Base-by-base conservation (phyloP, 768 basidiomycete species). In the Leccinum longicurvipes region DNA sequence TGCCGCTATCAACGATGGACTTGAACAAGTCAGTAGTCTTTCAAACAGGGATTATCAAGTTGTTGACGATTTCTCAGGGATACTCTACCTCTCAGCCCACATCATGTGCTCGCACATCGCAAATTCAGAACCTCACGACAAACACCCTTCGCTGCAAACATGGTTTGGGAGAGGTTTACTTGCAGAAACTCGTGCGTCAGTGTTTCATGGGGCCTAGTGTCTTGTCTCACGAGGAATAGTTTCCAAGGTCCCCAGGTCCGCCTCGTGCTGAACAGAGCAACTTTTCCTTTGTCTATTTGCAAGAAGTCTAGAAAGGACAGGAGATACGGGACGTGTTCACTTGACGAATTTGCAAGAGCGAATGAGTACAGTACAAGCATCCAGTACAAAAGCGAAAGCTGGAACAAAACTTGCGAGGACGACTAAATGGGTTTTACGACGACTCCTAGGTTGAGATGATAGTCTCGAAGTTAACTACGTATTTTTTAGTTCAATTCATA, bases 151-250 rank as follows among this genome's bases (percentile, higher is more conserved):
- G 76, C 66, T 14, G 76, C 76, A 42, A 72, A 64, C 53, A 76
- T 78, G 75, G 59, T 74, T 25, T 78, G 75, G 76, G 76, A 77
- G 61, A 70, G 62, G 58, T 76, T 77, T 63, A 60, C 64, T 4
- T 78, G 76, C 67, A 56, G 60, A 47, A 63, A 65, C 12, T 74
- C 73, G 71, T 72, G 48, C 47, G 67, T 63, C 3, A 28, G 23
- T 17, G 14, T 4, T 25, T 12, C 25, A 46, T 52, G 34, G 34
- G 36, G 6, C 11, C 5, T 42, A 27, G 32, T 19, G 14, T 52
- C 2, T 48, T 36, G 12, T 44, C 51, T 65, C 48, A 56, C 32
- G 14, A 19, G 15, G 34, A 51, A 6, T 47, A 74, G 72, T 10
- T 70, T 68, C 54, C 42, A 63, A 17, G 72, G 64, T 21, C 70